Evolutionary conservation across 371 early-diverging fungal species (phyloP).

Genomic region (Mucor irregularis): DNA sequence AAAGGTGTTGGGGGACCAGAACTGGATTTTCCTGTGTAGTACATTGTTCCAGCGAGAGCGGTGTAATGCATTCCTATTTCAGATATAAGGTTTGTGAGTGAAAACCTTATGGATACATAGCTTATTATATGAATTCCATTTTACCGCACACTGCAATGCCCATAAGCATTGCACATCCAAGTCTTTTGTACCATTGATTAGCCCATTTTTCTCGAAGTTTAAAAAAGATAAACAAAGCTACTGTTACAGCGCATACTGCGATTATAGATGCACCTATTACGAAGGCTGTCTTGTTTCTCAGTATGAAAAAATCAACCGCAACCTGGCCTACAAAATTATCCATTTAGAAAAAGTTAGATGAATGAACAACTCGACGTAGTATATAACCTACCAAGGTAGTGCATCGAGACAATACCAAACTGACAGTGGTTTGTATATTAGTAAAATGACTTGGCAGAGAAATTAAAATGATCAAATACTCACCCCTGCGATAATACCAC

Average conservation of each 20-base stretch:
- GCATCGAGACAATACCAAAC: constrained; percentile 44
- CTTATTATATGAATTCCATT: not conserved
- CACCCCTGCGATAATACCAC: constrained; percentile 47
- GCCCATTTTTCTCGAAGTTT: constrained; percentile 47
- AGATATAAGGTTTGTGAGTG: not conserved
- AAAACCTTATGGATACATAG: not conserved
- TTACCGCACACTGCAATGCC: constrained; percentile 46
- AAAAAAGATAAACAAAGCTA: constrained; percentile 45
- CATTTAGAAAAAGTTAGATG: no score
- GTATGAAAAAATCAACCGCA: constrained; percentile 37
- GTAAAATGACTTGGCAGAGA: no score
- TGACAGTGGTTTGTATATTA: not conserved
- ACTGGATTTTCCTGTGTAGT: constrained; percentile 16
- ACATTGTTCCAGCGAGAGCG: constrained; percentile 42
- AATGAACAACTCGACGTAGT: no score
- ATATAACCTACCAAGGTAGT: constrained; percentile 40
- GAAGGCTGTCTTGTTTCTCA: constrained; percentile 21
- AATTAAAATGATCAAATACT: not conserved
- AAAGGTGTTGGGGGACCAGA: constrained; percentile 29
- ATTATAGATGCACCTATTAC: constrained; percentile 39
- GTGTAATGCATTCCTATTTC: constrained; percentile 49
- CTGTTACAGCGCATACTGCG: constrained; percentile 33
- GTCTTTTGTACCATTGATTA: constrained; percentile 49
- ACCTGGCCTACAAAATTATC: constrained; percentile 44
- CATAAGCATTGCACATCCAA: constrained; percentile 45